Evolutionary conservation across 768 basidiomycete genomes (phyloP), one percentile per base, ranked within the genome.

Genomic region (Mycena haematopus): DNA sequence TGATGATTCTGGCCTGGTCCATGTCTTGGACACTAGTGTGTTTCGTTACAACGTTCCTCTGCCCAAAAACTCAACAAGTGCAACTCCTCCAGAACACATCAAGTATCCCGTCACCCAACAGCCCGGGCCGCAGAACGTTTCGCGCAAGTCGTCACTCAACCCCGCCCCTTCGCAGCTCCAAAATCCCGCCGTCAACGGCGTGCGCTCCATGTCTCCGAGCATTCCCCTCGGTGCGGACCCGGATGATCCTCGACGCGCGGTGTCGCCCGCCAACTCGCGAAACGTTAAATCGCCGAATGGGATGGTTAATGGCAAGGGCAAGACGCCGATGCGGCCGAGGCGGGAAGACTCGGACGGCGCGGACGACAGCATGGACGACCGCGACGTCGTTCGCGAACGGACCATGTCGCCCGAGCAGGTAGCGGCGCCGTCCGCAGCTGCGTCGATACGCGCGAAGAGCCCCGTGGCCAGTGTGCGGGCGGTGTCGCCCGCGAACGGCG

Each of bases 11-110:
- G 84, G 82, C 22, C 71, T 92, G 52, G 84, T 96, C n/a, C 92
- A 98, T 72, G 86, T 97, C 60, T 83, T 99, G 63, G 97, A 99
- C 75, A 98, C 96, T 9, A 94, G 96, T 96, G 64, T 66, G 93
- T 86, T 24, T 44, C 65, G 55, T 31, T 62, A 45, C 53, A 50
- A 38, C 63, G 29, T 60, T 56, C 59, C 36, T 36, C n/a, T 38
- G 19, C 44, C 52, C 17, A 35, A 76, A 73, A 73, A 55, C 74
- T 65, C 50, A 52, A 52, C 40, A 29, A 14, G 15, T 36, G n/a
- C 56, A 22, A 63, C 51, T 62, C 22, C 51, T 62, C 22, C 72
- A 94, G 93, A 89, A 72, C 92, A 96, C 72, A 96, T 96, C 81
- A 95, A 95, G 77, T 96, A 97, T 72, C 94, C 95, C 9, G 90